Base-by-base conservation (phyloP, 2,329 filamentous ascomycete species). In the Niveomyces coronatus region DNA sequence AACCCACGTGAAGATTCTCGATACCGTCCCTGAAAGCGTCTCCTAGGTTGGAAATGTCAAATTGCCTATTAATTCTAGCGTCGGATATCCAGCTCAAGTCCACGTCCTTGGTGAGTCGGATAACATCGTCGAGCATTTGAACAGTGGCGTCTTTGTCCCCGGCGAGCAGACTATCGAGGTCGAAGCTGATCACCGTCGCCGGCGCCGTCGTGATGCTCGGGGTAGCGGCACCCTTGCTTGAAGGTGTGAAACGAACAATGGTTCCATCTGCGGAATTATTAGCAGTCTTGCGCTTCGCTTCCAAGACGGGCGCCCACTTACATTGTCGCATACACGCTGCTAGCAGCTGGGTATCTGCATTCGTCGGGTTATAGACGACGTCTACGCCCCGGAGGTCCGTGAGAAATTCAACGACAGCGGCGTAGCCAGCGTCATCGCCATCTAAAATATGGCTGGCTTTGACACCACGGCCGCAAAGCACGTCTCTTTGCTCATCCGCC, bases 341-440 rank as follows among this genome's bases (percentile, higher is more conserved):
- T 39, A 53, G 58, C 4, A 49, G 40, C 3, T 57, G 53, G 4
- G 57, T 36, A 24, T 58, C 46, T 8, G 55, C 47, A 33, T 59
- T 58, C 0, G 67, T 63, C 0, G 68, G 56, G 44, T 70, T 67
- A 36, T 69, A 68, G 2, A 71, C 53, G 4, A 69, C 42, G 31
- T 71, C 62, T 2, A 68, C 49, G 10, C 59, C 59, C 20, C 44
- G 45, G 3, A 48, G 51, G 11, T 42, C 43, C 1, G 63, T 67
- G 14, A 54, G 37, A 0, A 52, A 43, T 18, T 54, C 46, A 23
- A 69, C 44, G 4, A 45, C 36, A 1, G 49, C 45, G 9, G 60
- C 54, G 14, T 64, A 60, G 14, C 45, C 49, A 18, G 59, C 55
- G 5, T 54, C 50, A 18, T 57, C 53, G 0, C 50, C 54, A 19